Evolutionary conservation across 805 yeast species (phyloP), one percentile per base, ranked within the genome.

Genomic region (Jamesozyma piceae): DNA sequence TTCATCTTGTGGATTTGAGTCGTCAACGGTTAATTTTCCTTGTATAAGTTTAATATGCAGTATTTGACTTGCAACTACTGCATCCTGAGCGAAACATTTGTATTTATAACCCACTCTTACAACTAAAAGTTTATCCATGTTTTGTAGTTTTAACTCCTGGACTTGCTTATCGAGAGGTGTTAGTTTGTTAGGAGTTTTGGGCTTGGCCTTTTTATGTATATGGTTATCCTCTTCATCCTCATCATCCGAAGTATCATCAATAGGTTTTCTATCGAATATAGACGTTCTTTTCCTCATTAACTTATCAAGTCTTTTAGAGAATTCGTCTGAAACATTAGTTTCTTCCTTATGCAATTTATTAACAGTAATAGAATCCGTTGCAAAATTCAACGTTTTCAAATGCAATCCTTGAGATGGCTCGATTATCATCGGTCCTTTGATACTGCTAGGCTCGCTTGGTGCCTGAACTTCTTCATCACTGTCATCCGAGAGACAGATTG

Each of bases 61-160:
- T 11, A 81, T 70, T 38, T 70, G 65, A 11, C 94, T 72, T 0
- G 81, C 95, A 4, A 66, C 64, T 13, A 68, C 70, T 0, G 97
- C 97, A 63, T 90, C 97, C 42, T 78, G 72, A 0, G 95, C 95
- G 58, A 77, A 86, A 47, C 89, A 80, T 54, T 84, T 85, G 64
- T 78, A 92, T 60, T 87, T 88, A 65, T 90, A 92, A 0, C 98
- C 98, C 2, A 85, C 94, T 58, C 92, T 92, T 21, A 90, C 71
- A 0, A 92, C 79, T 8, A 92, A 65, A 1, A 92, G 51, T 41
- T 84, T 84, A 50, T 86, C 95, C 40, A 55, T 55, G 55, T 90
- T 65, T 2, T 62, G 53, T 5, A 61, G 50, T 54, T 88, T 88
- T 40, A 92, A 64, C 2, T 78, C 80, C 24, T 78, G 65, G 46